These are phyloP conservation scores for Amborella trichopoda DNA, from an alignment of 164 flowering plant species.

Conservation along the genomic window DNA sequence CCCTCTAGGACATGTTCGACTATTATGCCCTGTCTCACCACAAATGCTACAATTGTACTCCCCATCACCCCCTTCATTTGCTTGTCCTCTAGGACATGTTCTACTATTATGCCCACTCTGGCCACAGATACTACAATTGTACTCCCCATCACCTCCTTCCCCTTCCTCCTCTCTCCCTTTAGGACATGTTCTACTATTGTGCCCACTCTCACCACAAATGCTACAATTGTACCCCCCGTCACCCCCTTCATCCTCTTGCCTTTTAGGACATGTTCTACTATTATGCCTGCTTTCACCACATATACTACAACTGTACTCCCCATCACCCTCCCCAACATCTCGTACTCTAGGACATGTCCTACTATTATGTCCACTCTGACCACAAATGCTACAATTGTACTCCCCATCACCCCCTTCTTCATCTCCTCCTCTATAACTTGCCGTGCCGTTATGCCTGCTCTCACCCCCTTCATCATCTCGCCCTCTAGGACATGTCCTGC, in stretches of 20 bases:
- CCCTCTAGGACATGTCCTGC: constrained; percentile 64
- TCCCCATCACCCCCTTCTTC: background rate
- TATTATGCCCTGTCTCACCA: background rate
- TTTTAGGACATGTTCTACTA: background rate
- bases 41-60: background rate
- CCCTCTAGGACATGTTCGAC: background rate
- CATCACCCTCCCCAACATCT: too few species aligned
- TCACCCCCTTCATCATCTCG: constrained; percentile 19
- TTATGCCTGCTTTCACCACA: background rate
- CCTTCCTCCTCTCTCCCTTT: constrained; percentile 5
- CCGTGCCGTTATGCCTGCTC: constrained; percentile 73
- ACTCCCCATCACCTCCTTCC: background rate
- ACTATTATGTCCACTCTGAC: background rate
- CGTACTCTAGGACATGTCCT: too few species aligned
- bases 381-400: background rate
- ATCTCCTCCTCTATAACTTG: constrained; percentile 39
- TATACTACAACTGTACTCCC: background rate
- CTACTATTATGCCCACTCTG: background rate
- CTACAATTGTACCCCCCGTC: constrained; percentile 22
- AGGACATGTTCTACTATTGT: constrained; percentile 51
- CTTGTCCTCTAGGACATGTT: background rate
- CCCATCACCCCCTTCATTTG: too few species aligned
- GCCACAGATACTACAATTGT: background rate
- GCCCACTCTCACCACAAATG: constrained; percentile 31
- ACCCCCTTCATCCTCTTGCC: constrained; percentile 1